Evolutionary conservation across 805 yeast species (phyloP), one percentile per base, ranked within the genome.

Genomic region (Candida khao-thaluensis): DNA sequence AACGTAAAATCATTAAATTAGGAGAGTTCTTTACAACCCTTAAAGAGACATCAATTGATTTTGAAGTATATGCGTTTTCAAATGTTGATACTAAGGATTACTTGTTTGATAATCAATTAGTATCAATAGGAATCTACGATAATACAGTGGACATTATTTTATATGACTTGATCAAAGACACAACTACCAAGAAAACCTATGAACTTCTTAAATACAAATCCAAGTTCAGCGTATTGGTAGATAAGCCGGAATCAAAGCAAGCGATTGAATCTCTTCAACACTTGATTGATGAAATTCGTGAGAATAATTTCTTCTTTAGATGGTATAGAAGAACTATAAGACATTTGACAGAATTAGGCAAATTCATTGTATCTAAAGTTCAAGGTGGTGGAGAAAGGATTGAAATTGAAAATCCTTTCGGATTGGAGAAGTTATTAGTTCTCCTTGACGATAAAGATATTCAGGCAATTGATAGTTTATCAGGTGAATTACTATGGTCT

Each of bases 401-500:
- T 23, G 36, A 39, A 11, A 32, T 43, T 10, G 28, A 35, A 15
- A 41, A 47, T 25, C 47, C 43, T 7, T 63, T 53, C 44, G 71
- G 68, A 1, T 55, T 66, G 30, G 57, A 50, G 14, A 69, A 67
- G 35, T 39, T 61, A 6, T 44, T 69, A 12, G 47, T 69, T 2
- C 56, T 65, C 44, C 40, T 43, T 4, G 39, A 30, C 6, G 30
- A 45, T 15, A 35, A 81, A 1, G 17, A 26, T 8, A 16, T 33
- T 11, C 55, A 69, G 7, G 77, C 76, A 1, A 52, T 76, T 12
- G 65, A 72, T 42, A 53, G 74, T 1, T 48, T 56, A 5, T 57
- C 67, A 36, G 75, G 76, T 14, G 48, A 56, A 1, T 26, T 60
- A 3, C 47, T 57, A 5, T 79, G 82, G 83, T 49, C 39, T 15